Base-by-base conservation (phyloP, 2,329 filamentous ascomycete species). In the Penicillium sp. region DNA sequence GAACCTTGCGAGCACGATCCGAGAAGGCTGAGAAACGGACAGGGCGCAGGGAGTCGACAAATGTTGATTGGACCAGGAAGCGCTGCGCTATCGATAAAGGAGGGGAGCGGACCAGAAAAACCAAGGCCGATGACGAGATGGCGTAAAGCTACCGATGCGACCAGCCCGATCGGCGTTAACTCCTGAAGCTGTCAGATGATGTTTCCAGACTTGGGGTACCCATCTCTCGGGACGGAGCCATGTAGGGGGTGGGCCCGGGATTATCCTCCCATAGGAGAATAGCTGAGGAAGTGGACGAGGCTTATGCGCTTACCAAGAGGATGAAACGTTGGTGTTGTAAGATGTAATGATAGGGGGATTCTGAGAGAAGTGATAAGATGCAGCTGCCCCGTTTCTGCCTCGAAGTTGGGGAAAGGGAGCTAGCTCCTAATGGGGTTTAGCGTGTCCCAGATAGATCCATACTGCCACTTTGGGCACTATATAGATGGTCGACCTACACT, bases 61-160 rank as follows among this genome's bases (percentile, higher is more conserved):
- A 2, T 13, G 36, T n/a, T 60, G 58, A 60, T 61, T 61, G 59
- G 58, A 37, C 27, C 40, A 38, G 41, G 54, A 61, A 61, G 59
- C 59, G 59, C 59, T 55, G 46, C 28, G 31, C 46, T 55, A 48
- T 52, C 41, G 38, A 43, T 41, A 16, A 50, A 46, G 50, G 52
- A 53, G 49, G 52, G 47, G 43, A 28, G 10, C 22, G 33, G 41
- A 36, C 39, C 41, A 41, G 37, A 31, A n/a, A 41, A 49, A 44
- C 41, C 46, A 52, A 42, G 46, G 37, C 31, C 41, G 39, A 60
- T 60, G 57, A 60, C 58, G 57, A 58, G 54, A 59, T 59, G 53
- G 58, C 54, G 56, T 50, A 46, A 46, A 59, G 57, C 57, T 60
- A 57, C 53, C 50, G 52, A 61, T 60, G 57, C 51, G 56, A 59